Evolutionary conservation across 176 grass and related monocot species (phyloP).

Genomic region (bread wheat (Triticum aestivum)): IWGSC_CS_RefSeq_v2.1 NC_057810.1:161821375-161821874

Average conservation of each 20-base stretch:
- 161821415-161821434: too few species aligned
- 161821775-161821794: conserved; percentile 4
- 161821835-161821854: neutral
- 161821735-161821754: neutral
- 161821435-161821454: too few species aligned
- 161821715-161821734: neutral
- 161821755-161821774: neutral
- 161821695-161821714: neutral
- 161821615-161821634: neutral
- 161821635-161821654: neutral
- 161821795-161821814: neutral
- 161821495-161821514: too few species aligned
- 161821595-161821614: neutral
- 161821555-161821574: too few species aligned
- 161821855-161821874: neutral
- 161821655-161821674: neutral
- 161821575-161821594: too few species aligned
- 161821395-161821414: too few species aligned
- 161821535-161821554: too few species aligned
- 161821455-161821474: too few species aligned
- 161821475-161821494: too few species aligned
- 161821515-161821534: too few species aligned
- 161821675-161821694: neutral
- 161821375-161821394: too few species aligned
- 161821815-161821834: neutral